Evolutionary conservation across 1,284 basidiomycete genomes (phyloP).

Genomic region (Xerocomus amazonicus): DNA sequence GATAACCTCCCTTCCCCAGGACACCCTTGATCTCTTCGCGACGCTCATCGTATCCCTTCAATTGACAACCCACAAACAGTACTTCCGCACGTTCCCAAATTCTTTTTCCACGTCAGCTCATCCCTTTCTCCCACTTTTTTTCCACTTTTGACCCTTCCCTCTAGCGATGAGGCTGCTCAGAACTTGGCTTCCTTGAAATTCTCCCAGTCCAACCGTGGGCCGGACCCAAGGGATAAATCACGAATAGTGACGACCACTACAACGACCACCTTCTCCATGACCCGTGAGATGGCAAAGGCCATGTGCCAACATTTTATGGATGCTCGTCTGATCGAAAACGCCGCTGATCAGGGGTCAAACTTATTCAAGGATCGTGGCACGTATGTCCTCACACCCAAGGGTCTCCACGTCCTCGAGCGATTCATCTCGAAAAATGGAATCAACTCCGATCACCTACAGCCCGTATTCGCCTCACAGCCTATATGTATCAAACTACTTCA

Average conservation of each 20-base stretch:
- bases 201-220: slow-evolving; percentile 96
- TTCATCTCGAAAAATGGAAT: slow-evolving; percentile 99
- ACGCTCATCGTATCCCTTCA: slow-evolving; percentile 94
- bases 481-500: slow-evolving; percentile 98
- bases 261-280: slow-evolving; percentile 99
- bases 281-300: slow-evolving; percentile 97
- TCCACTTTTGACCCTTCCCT: slow-evolving; percentile 17
- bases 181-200: slow-evolving; percentile 97
- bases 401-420: slow-evolving; percentile 95
- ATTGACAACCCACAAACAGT: slow-evolving; percentile 87
- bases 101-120: slow-evolving; percentile 87
- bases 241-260: slow-evolving; percentile 98
- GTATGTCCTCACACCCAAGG: slow-evolving; percentile 95
- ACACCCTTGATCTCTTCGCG: slow-evolving; percentile 97
- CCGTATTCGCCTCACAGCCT: slow-evolving; percentile 88
- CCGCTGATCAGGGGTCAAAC: slow-evolving; percentile 81
- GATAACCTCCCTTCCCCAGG: slow-evolving; percentile 47
- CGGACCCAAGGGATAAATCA: slow-evolving; percentile 95
- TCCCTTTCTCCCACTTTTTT: slow-evolving; percentile 7
- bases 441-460: slow-evolving; percentile 87
- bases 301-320: slow-evolving; percentile 99
- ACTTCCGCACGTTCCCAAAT: slow-evolving; percentile 93
- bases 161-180: slow-evolving; percentile 91
- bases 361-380: slow-evolving; percentile 98
- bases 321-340: slow-evolving; percentile 95